phyloP scores from a whole-genome alignment of 345 rosid genomes.

The Linum usitatissimum region DNA sequence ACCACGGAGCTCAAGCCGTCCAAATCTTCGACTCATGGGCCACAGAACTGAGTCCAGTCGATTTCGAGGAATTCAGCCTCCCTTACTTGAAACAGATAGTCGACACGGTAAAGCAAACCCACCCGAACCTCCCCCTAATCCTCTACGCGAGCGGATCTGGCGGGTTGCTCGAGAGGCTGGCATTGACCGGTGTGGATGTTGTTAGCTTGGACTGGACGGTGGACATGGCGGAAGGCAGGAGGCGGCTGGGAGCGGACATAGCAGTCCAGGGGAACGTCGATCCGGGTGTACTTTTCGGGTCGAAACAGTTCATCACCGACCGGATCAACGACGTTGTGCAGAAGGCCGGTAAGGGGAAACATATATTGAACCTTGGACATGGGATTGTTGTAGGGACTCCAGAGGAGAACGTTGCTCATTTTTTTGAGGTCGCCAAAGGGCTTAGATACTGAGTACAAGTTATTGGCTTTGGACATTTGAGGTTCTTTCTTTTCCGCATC shows the following conservation, averaged over 20 bases:
- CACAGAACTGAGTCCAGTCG: constrained; percentile 90
- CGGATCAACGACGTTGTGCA: constrained; percentile 77
- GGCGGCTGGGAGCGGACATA: constrained; percentile 54
- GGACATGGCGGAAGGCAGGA: constrained; percentile 96
- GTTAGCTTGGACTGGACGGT: constrained; percentile 98
- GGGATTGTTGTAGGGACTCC: constrained; percentile 93
- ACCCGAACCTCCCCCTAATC: constrained; percentile 79
- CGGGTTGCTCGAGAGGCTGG: constrained; percentile 80
- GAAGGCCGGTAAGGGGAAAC: constrained; percentile 86
- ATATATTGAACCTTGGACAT: constrained; percentile 86
- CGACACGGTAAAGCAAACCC: constrained; percentile 68
- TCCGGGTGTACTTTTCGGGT: constrained; percentile 86
- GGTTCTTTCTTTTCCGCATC: too few species aligned
- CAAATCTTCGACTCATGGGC: constrained; percentile 99
- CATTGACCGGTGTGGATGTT: constrained; percentile 79
- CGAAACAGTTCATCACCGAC: constrained; percentile 71
- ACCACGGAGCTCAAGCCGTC: constrained; percentile 92
- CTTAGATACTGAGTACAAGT: constrained; percentile 43
- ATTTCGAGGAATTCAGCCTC: constrained; percentile 82
- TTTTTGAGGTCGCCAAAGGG: constrained; percentile 76
- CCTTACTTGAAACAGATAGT: constrained; percentile 87
- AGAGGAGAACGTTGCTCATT: constrained; percentile 91
- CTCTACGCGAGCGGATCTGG: constrained; percentile 95
- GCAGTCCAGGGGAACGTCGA: constrained; percentile 97
- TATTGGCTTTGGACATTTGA: too few species aligned